A percentile compares a stretch with the other conserved stretches of the same genome.
Evolutionary conservation across 108 stramenopile species (phyloP).

Genomic region (Skeletonema menzelii): DNA sequence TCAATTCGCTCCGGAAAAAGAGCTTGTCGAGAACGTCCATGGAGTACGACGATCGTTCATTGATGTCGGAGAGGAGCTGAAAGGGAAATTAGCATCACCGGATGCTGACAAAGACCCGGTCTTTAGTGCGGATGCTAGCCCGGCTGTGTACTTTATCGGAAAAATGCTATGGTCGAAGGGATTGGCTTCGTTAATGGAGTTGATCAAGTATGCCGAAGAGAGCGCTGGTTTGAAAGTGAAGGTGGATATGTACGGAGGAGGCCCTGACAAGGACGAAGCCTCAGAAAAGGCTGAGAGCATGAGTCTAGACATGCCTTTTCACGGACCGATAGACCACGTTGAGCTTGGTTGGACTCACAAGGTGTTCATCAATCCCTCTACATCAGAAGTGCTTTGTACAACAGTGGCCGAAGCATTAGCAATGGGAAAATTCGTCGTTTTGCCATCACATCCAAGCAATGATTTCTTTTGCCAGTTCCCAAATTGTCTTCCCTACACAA

Average conservation of each 20-base stretch:
- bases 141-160: conserved; percentile 88
- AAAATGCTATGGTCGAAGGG: conserved; percentile 93
- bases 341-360: conserved; percentile 68
- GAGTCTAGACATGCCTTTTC: conserved; percentile 72
- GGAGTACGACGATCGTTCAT: conserved; percentile 83
- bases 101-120: conserved; percentile 42
- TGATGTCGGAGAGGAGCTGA: conserved; percentile 47
- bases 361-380: conserved; percentile 88
- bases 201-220: conserved; percentile 80
- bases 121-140: conserved; percentile 56
- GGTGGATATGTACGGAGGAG: conserved; percentile 86
- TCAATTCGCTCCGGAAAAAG: conserved; percentile 81
- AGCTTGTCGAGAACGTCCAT: conserved; percentile 90
- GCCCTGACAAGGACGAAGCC: conserved; percentile 78
- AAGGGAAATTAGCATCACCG: conserved; percentile 9
- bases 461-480: conserved; percentile 88
- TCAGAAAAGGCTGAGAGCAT: conserved; percentile 53
- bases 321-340: conserved; percentile 83
- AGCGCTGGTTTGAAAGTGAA: conserved; percentile 61
- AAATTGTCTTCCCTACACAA: conserved; percentile 82
- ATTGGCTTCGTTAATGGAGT: conserved; percentile 75
- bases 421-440: conserved; percentile 91
- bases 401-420: conserved; percentile 91
- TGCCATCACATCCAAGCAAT: conserved; percentile 76
- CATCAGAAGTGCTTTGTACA: conserved; percentile 88